Evolutionary conservation across 371 early-diverging fungal species (phyloP).

Genomic region (Rhizopus sp.): DNA sequence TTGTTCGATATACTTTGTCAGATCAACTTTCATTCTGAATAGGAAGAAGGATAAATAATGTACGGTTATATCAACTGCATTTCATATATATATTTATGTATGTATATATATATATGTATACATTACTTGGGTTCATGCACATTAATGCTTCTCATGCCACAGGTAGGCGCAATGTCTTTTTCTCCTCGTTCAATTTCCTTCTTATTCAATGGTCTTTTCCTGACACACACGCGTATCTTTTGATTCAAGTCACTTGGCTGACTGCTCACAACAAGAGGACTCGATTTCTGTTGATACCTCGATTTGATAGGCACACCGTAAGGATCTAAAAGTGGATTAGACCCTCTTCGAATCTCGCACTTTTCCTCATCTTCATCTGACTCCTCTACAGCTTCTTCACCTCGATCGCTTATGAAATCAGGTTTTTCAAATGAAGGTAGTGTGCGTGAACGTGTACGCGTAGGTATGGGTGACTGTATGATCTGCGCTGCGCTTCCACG

Average conservation of each 20-base stretch:
- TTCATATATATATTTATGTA: no score
- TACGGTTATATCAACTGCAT: no score
- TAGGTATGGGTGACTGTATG: constrained; percentile 13
- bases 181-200: constrained; percentile 78
- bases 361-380: constrained; percentile 19
- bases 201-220: constrained; percentile 87
- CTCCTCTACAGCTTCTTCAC: constrained; percentile 1
- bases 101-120: no score
- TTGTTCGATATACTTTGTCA: constrained; percentile 92
- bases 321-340: constrained; percentile 35
- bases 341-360: constrained; percentile 27
- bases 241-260: constrained; percentile 55
- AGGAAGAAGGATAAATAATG: neutral
- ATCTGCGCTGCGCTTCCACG: constrained; percentile 13
- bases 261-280: neutral
- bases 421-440: constrained; percentile 16
- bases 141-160: constrained; percentile 65
- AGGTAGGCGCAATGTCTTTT: constrained; percentile 74
- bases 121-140: constrained; percentile 86
- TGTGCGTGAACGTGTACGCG: constrained; percentile 39
- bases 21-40: constrained; percentile 82
- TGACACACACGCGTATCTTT: constrained; percentile 91
- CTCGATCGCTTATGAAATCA: constrained; percentile 17
- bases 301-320: constrained; percentile 31
- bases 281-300: constrained; percentile 8